These are phyloP conservation scores for Xerophyta viscosa DNA, from an alignment of 106 monocot species.

Conservation along the genomic window DNA sequence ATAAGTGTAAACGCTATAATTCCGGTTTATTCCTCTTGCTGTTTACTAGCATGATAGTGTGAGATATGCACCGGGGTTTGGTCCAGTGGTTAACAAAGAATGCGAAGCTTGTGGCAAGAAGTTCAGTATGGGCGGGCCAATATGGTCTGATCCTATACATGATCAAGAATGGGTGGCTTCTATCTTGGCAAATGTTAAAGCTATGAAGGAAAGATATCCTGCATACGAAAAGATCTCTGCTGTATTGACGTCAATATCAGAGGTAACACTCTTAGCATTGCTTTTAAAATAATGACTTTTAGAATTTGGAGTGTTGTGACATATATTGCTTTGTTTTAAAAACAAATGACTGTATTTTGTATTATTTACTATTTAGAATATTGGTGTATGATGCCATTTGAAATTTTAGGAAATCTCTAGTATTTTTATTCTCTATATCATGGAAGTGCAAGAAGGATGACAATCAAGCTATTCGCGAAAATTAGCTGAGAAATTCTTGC, in stretches of 20 bases:
- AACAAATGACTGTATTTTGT: too few relatives aligned
- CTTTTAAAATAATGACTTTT: not conserved
- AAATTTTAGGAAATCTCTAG: too few relatives aligned
- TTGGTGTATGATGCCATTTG: too few relatives aligned
- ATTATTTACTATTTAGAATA: too few relatives aligned
- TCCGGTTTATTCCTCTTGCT: conserved; percentile 3
- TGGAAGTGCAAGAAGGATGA: too few relatives aligned
- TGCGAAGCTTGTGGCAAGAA: conserved; percentile 82
- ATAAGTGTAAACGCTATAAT: too few relatives aligned
- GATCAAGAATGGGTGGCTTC: conserved; percentile 75
- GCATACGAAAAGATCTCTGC: conserved; percentile 81
- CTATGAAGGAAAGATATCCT: conserved; percentile 68
- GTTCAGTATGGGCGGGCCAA: conserved; percentile 91
- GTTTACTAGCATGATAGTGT: conserved; percentile 59
- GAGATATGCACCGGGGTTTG: conserved; percentile 62
- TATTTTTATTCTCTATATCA: too few relatives aligned
- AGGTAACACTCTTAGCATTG: conserved; percentile 34
- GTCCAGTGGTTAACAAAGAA: conserved; percentile 73
- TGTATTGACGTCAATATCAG: conserved; percentile 78
- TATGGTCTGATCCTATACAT: conserved; percentile 96
- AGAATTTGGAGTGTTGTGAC: too few relatives aligned
- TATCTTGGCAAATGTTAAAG: conserved; percentile 57
- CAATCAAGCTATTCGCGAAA: too few relatives aligned
- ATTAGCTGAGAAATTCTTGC: too few relatives aligned
- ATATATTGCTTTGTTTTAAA: too few relatives aligned